Evolutionary conservation across 108 stramenopile genomes (phyloP).

Genomic region (Thalassiosira profunda): DNA sequence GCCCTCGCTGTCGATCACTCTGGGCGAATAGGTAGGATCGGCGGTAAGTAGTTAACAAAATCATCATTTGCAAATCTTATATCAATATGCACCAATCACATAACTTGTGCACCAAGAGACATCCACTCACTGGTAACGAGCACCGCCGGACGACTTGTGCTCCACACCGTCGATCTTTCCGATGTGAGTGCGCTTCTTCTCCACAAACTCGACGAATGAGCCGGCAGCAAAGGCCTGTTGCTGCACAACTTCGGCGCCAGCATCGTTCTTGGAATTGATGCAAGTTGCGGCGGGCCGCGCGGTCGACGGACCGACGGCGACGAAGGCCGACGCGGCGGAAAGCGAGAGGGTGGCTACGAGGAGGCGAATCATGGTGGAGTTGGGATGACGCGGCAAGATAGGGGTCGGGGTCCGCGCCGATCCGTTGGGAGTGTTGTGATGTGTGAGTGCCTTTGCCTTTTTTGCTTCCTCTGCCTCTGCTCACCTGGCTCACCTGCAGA

Average conservation of each 20-base stretch:
- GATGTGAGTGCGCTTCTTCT: constrained; percentile 53
- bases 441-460: too few species aligned
- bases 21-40: too few species aligned
- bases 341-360: background rate
- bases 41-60: too few species aligned
- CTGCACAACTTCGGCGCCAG: constrained; percentile 40
- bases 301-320: constrained; percentile 9
- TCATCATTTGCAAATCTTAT: too few species aligned
- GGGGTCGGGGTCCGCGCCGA: too few species aligned
- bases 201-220: constrained; percentile 57
- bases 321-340: constrained; percentile 8
- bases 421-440: too few species aligned
- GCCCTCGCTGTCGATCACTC: constrained; percentile 47
- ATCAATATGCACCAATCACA: background rate
- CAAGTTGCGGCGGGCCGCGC: too few species aligned
- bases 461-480: too few species aligned
- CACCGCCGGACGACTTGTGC: constrained; percentile 62
- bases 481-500: too few species aligned
- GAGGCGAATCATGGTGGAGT: too few species aligned
- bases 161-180: constrained; percentile 52
- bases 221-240: constrained; percentile 47
- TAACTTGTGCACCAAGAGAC: background rate
- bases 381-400: too few species aligned
- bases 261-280: constrained; percentile 25
- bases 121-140: constrained; percentile 42